A percentile compares a stretch with the other conserved stretches of the same genome.
Conservation (phyloP, 169 alveolate genomes). For the Plasmodium fragile region DNA sequence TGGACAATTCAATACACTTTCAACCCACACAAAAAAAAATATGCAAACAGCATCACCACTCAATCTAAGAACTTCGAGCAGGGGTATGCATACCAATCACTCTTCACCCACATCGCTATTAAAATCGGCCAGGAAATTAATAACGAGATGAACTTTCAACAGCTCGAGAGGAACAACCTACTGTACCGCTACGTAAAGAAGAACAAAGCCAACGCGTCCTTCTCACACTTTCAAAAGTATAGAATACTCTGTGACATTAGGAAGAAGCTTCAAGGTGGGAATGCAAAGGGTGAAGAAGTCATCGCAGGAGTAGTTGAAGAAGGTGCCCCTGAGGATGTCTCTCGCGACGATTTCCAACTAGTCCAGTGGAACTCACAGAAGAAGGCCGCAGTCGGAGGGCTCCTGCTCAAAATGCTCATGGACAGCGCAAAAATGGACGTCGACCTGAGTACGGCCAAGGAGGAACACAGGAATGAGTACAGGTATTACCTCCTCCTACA, state of each 20-base stretch:
- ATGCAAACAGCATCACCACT: constrained; percentile 77
- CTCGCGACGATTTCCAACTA: constrained; percentile 51
- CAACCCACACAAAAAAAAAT: constrained; percentile 80
- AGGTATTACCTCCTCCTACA: constrained; percentile 58
- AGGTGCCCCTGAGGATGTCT: constrained; percentile 3
- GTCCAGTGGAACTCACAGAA: constrained; percentile 83
- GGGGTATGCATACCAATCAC: constrained; percentile 79
- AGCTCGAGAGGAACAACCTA: constrained; percentile 37
- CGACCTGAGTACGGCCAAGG: constrained; percentile 80
- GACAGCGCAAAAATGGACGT: constrained; percentile 82
- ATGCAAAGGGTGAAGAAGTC: background rate
- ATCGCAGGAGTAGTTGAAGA: background rate
- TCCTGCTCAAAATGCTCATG: constrained; percentile 80
- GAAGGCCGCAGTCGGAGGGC: constrained; percentile 85
- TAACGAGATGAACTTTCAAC: constrained; percentile 66
- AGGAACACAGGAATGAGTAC: constrained; percentile 78
- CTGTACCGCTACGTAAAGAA: constrained; percentile 41
- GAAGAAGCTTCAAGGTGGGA: background rate
- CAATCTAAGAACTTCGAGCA: constrained; percentile 77
- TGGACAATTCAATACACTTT: constrained; percentile 82
- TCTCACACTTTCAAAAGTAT: constrained; percentile 50
- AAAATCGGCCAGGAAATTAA: constrained; percentile 85
- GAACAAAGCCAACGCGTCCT: constrained; percentile 48
- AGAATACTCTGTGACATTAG: constrained; percentile 16
- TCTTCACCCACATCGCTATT: constrained; percentile 83